Evolutionary conservation across 352 stramenopile genomes (phyloP).

Genomic region (Phytopythium vexans): DNA sequence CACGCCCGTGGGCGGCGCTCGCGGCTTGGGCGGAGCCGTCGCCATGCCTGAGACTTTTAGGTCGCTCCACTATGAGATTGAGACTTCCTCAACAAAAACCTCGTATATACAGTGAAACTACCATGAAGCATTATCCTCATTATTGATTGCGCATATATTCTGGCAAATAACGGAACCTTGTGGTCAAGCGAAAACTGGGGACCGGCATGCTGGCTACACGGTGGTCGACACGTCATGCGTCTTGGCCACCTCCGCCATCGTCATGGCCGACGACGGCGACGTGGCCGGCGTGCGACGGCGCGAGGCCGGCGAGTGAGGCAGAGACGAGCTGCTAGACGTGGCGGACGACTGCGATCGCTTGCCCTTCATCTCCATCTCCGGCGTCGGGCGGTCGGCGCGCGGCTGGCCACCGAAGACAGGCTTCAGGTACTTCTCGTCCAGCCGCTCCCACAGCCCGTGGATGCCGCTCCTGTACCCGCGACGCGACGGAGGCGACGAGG

Average conservation of each 20-base stretch:
- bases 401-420: conserved; percentile 56
- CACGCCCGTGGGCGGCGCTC: conserved; percentile 11
- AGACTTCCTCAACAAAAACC: neutral
- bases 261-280: conserved; percentile 23
- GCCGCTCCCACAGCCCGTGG: conserved; percentile 50
- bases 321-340: neutral
- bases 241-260: conserved; percentile 53
- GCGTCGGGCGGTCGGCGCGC: conserved; percentile 19
- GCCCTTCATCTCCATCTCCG: conserved; percentile 20
- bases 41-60: neutral
- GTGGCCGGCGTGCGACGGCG: conserved; percentile 12
- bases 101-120: neutral
- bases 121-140: neutral
- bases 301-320: conserved; percentile 4
- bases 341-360: neutral
- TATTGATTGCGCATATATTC: neutral
- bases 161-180: no score
- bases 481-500: conserved; percentile 14
- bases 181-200: neutral
- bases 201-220: conserved; percentile 5
- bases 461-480: conserved; percentile 43
- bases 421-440: conserved; percentile 78
- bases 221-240: conserved; percentile 40
- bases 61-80: neutral
- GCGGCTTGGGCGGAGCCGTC: neutral